Percentiles rank a stretch among this genome's conserved stretches.
phyloP scores from a whole-genome alignment of 2,329 filamentous ascomycete genomes.

The Dothidotthia symphoricarpi region DNA sequence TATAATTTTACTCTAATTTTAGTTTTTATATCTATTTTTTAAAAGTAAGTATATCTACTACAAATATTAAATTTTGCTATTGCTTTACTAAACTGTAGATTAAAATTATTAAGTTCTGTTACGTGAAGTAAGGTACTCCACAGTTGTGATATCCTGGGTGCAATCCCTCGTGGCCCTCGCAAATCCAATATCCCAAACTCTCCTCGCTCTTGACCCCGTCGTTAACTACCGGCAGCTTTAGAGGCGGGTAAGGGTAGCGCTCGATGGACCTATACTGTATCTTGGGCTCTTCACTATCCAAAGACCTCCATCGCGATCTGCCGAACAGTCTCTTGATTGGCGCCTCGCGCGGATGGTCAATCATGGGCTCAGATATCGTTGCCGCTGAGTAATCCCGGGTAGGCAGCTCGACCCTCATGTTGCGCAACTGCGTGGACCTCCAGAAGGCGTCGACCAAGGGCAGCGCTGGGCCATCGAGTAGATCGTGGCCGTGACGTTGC shows the following conservation, averaged over 20 bases:
- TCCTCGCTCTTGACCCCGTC: conserved; percentile 2
- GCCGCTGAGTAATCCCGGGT: neutral
- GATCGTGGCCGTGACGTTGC: neutral
- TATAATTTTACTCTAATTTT: too few relatives aligned
- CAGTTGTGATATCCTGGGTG: too few relatives aligned
- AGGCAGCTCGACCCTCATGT: conserved; percentile 9
- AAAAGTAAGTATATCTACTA: too few relatives aligned
- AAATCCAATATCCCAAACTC: conserved; percentile 10
- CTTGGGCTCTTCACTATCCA: conserved; percentile 2
- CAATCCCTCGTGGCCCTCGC: conserved; percentile 3
- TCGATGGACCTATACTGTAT: conserved; percentile 5
- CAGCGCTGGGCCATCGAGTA: conserved; percentile 3
- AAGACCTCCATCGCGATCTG: conserved; percentile 4
- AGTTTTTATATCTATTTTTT: too few relatives aligned
- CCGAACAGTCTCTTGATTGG: neutral
- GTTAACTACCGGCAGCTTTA: conserved; percentile 3
- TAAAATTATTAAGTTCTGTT: too few relatives aligned
- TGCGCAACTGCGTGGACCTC: conserved; percentile 4
- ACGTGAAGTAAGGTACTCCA: too few relatives aligned
- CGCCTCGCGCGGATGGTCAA: neutral
- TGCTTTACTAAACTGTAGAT: too few relatives aligned
- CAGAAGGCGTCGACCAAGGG: conserved; percentile 4
- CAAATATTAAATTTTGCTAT: too few relatives aligned
- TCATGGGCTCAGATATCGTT: neutral
- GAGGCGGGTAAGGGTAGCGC: conserved; percentile 6